These are phyloP conservation scores for Neostapfia colusana DNA, from an alignment of 176 grass and related monocot genomes.

Conservation along the genomic window DNA sequence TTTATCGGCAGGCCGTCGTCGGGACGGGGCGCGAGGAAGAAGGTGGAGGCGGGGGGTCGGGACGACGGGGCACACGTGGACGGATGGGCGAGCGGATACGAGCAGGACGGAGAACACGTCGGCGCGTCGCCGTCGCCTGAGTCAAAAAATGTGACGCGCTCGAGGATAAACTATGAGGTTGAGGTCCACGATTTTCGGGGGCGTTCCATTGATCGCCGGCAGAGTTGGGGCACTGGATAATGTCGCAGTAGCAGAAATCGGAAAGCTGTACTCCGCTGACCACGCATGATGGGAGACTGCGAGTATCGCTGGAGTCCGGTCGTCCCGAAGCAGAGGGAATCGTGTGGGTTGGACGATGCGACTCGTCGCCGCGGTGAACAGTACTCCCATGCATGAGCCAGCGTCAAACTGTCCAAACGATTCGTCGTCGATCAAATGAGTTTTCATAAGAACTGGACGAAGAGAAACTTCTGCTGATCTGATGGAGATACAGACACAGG, in stretches of 20 bases:
- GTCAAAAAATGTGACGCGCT: constrained; percentile 36
- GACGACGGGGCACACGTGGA: constrained; percentile 41
- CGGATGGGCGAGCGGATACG: constrained; percentile 38
- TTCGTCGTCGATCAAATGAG: too few species aligned
- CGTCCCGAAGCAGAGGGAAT: neutral
- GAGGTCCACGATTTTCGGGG: constrained; percentile 16
- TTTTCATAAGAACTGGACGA: neutral
- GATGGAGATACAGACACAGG: neutral
- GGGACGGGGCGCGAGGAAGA: constrained; percentile 9
- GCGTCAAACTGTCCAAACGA: too few species aligned
- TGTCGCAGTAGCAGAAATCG: neutral
- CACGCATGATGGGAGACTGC: neutral
- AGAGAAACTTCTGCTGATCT: neutral
- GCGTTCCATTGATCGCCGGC: neutral
- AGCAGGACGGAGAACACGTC: constrained; percentile 25
- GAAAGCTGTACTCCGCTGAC: neutral
- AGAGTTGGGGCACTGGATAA: neutral
- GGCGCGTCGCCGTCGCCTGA: constrained; percentile 33
- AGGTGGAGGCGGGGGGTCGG: neutral
- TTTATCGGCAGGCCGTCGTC: constrained; percentile 23
- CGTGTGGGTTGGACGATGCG: neutral
- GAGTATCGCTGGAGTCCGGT: neutral
- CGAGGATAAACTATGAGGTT: neutral
- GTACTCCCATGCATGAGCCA: too few species aligned
- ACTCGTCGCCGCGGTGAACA: neutral